Base-by-base conservation (phyloP, 352 stramenopile genomes). In the Elongisporangium prolatum region DNA sequence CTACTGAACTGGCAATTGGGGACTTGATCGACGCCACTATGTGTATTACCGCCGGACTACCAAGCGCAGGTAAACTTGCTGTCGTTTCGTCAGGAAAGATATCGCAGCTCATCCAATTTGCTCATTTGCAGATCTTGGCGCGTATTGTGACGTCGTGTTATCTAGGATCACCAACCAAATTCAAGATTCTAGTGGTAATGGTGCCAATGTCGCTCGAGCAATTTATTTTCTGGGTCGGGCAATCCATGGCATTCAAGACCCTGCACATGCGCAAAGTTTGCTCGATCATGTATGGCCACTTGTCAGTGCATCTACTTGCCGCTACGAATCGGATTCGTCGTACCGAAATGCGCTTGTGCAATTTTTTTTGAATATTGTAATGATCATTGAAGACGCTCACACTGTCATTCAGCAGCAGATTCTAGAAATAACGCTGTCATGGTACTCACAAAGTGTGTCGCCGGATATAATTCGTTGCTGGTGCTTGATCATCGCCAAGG, bases 21-120 rank as follows among this genome's bases (percentile, higher is more conserved):
- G 77, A 87, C 18, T 40, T 93, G 64, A 54, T 93, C 2, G 79
- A 90, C 65, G 84, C 78, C 3, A 77, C 74, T n/a, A 84, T 89
- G 25, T 73, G 70, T 2, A 52, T 89, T 38, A 68, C 78, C 10
- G 49, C 60, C n/a, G 75, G 70, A 8, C 61, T 83, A 28, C 71
- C 65, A 14, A 62, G 86, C 24, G 21, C 69, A 52, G 81, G 84
- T 91, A 74, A 3, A 21, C 40, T 54, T 50, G 20, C 10, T 48
- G 13, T n/a, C 34, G 13, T 28, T 56, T 44, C 16, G 44, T 10
- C 18, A 20, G 10, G 1, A 22, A 17, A 6, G n/a, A 9, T n/a
- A 49, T 16, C 2, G 14, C 57, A 28, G 14, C 18, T 73, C 7
- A 64, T n/a, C 10, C 53, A 21, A 40, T 1, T 37, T 16, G 10